A percentile compares a stretch with the other conserved stretches of the same genome.
phyloP scores from a whole-genome alignment of 768 basidiomycete genomes.

The Leccinum subtestaceum region DNA sequence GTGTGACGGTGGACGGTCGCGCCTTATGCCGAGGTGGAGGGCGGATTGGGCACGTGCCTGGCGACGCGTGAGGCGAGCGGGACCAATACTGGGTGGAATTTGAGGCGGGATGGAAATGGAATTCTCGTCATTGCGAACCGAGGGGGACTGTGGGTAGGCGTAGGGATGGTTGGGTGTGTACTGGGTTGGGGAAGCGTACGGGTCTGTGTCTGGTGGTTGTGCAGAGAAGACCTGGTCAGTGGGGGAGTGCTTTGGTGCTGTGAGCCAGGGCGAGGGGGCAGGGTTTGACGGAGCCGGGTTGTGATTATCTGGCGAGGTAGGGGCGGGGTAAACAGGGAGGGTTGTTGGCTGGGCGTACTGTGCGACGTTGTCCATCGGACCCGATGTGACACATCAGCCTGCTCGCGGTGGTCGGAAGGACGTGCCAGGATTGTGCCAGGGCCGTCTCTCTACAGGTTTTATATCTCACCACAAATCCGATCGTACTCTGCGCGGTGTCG shows the following conservation, averaged over 20 bases:
- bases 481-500: slow-evolving; percentile 17
- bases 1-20: slow-evolving; percentile 27
- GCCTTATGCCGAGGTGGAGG: slow-evolving; percentile 33
- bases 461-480: slow-evolving; percentile 23
- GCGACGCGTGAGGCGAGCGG: slow-evolving; percentile 48
- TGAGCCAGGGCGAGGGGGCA: slow-evolving; percentile 23
- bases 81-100: slow-evolving; percentile 52
- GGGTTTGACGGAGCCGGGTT: slow-evolving; percentile 21
- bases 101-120: slow-evolving; percentile 35
- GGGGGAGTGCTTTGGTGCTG: slow-evolving; percentile 6
- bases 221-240: slow-evolving; percentile 30
- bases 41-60: slow-evolving; percentile 38
- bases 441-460: slow-evolving; percentile 28
- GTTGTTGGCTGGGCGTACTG: slow-evolving; percentile 28
- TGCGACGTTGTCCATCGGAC: slow-evolving; percentile 36
- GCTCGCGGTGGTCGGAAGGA: slow-evolving; percentile 30
- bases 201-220: slow-evolving; percentile 30
- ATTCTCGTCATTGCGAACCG: slow-evolving; percentile 28
- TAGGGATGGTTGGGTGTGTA: slow-evolving; percentile 30
- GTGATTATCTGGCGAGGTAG: slow-evolving; percentile 29
- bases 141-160: slow-evolving; percentile 29
- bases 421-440: slow-evolving; percentile 29
- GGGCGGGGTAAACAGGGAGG: slow-evolving; percentile 32
- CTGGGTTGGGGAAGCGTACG: slow-evolving; percentile 27
- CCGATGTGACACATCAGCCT: slow-evolving; percentile 35